Conservation (phyloP, 2,329 filamentous ascomycete genomes). For the Aureobasidium sp. region DNA sequence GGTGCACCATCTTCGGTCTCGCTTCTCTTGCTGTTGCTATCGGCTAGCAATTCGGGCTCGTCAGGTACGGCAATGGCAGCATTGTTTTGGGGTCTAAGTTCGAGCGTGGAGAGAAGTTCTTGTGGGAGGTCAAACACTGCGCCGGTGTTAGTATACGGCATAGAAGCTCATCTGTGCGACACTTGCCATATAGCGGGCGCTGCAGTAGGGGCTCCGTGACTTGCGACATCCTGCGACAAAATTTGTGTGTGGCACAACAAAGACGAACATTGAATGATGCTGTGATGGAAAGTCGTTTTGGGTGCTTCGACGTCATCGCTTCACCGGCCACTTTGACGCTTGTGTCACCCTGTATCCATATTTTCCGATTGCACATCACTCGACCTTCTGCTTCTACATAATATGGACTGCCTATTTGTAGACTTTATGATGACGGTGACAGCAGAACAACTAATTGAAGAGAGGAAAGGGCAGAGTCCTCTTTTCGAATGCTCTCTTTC, state of each 20-base stretch:
- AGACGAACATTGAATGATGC: neutral
- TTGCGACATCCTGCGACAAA: slow-evolving; percentile 22
- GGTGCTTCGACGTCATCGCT: neutral
- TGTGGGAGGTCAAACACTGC: slow-evolving; percentile 75
- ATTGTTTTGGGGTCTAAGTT: slow-evolving; percentile 41
- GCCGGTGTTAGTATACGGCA: slow-evolving; percentile 13
- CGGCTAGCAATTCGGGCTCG: slow-evolving; percentile 1
- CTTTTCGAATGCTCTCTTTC: too few species aligned
- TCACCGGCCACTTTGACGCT: neutral
- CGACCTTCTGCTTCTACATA: neutral
- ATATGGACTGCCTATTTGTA: neutral
- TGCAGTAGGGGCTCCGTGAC: slow-evolving; percentile 33
- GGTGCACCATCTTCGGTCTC: slow-evolving; percentile 38
- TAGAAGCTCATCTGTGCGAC: slow-evolving; percentile 18
- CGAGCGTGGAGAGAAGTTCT: slow-evolving; percentile 63
- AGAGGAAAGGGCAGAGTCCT: too few species aligned
- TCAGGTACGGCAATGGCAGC: slow-evolving; percentile 5
- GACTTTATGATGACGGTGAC: too few species aligned
- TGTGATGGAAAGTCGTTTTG: neutral
- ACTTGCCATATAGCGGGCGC: slow-evolving; percentile 44
- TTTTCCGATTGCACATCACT: neutral
- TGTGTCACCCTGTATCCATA: neutral
- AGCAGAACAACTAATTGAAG: too few species aligned
- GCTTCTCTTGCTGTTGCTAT: slow-evolving; percentile 21
- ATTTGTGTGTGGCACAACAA: neutral